Percentiles rank a stretch among this genome's conserved stretches.
phyloP scores from a whole-genome alignment of 129 eudicot species.

The Helianthus tuberosus region DNA sequence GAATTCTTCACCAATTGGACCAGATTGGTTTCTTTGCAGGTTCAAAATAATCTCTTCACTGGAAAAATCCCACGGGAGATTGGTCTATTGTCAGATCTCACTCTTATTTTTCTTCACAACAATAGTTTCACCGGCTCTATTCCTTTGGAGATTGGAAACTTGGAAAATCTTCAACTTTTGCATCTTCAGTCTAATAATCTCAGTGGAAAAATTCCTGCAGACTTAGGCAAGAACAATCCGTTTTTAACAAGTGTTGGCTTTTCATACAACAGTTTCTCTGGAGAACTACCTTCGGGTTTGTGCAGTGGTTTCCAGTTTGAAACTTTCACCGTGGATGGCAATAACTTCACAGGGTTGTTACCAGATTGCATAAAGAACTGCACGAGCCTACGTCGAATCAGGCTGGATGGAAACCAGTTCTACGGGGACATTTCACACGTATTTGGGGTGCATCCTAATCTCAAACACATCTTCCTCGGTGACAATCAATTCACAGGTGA shows the following conservation, averaged over 20 bases:
- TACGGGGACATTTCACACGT: constrained; percentile 65
- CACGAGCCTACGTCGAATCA: constrained; percentile 40
- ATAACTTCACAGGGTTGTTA: constrained; percentile 52
- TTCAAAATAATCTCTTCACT: constrained; percentile 54
- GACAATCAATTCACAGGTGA: constrained; percentile 61
- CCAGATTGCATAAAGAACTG: constrained; percentile 72
- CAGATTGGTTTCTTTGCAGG: constrained; percentile 49
- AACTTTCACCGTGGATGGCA: constrained; percentile 50
- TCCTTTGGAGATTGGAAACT: constrained; percentile 58
- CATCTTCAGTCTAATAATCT: constrained; percentile 58
- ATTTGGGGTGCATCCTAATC: constrained; percentile 57
- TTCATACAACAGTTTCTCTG: constrained; percentile 73
- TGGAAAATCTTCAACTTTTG: constrained; percentile 39
- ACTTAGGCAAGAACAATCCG: constrained; percentile 57
- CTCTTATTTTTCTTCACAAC: constrained; percentile 43
- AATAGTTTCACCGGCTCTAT: constrained; percentile 62
- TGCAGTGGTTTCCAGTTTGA: constrained; percentile 48
- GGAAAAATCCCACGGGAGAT: constrained; percentile 64
- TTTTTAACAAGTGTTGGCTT: constrained; percentile 59
- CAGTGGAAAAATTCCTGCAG: constrained; percentile 55
- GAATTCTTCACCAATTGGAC: constrained; percentile 61
- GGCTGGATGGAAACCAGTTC: constrained; percentile 67
- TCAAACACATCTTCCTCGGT: constrained; percentile 43
- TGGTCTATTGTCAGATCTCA: constrained; percentile 52
- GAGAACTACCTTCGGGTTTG: constrained; percentile 45